Evolutionary conservation across 495 filamentous ascomycete genomes (phyloP).

Genomic region (Annulohypoxylon maeteangense): DNA sequence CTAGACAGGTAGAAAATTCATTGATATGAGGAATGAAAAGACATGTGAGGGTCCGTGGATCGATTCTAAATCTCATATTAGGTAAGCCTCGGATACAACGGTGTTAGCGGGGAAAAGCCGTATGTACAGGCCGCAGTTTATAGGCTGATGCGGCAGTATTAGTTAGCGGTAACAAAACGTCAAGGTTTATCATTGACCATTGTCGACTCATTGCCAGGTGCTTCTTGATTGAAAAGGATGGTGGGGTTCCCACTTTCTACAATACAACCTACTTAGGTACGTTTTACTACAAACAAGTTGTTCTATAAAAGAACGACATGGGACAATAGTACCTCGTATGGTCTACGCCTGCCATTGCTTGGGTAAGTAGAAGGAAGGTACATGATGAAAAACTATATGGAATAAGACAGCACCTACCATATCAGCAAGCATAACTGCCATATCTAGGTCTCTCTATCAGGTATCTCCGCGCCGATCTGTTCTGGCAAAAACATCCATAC

Average conservation of each 20-base stretch:
- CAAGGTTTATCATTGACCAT: neutral
- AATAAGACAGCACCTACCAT: neutral
- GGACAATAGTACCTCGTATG: neutral
- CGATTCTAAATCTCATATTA: neutral
- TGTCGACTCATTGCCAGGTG: neutral
- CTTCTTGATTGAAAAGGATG: constrained; percentile 8
- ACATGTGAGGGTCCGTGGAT: neutral
- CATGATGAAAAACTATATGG: neutral
- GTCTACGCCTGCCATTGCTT: neutral
- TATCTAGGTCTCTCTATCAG: neutral
- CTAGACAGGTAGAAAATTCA: neutral
- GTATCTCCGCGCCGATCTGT: neutral
- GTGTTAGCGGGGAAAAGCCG: constrained; percentile 32
- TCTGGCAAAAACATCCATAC: constrained; percentile 1
- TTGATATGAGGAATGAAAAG: neutral
- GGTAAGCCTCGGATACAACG: constrained; percentile 34
- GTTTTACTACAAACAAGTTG: constrained; percentile 12
- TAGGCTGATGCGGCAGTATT: neutral
- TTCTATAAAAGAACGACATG: constrained; percentile 13
- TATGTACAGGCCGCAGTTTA: neutral
- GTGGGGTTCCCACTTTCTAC: constrained; percentile 17
- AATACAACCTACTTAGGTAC: neutral
- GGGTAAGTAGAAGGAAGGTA: neutral
- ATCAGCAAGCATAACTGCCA: neutral
- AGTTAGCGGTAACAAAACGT: constrained; percentile 12